Evolutionary conservation across 441 rosid species (phyloP), one percentile per base, ranked within the genome.

Genomic region (Isatis lusitanica): DNA sequence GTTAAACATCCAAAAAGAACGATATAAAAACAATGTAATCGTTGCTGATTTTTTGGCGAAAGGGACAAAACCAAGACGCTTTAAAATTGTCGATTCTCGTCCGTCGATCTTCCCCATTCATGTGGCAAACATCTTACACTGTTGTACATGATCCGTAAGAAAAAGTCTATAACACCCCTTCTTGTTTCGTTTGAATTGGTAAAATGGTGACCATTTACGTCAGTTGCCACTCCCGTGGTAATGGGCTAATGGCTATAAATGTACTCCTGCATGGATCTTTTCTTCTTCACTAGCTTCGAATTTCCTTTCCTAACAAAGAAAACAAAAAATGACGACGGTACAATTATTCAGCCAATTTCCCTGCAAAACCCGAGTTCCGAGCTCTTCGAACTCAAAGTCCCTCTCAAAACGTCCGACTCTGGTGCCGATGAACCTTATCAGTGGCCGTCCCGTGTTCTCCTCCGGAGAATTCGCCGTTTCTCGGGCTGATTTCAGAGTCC

Each of bases 321-420:
- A 9, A 31, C 24, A 47, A 66, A 50, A 16, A 39, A 90, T 90
- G 96, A 87, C 94, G 63, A 47, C 88, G 11, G 38, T 87, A 60
- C 81, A 78, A 13, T 84, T 84, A 44, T 59, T 80, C 72, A 76
- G 15, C 68, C 85, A 74, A 72, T 78, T 82, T 10, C 89, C 86
- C 4, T 82, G 90, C 84, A 75, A 71, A 68, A 55, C 80, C 38
- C 70, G 81, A 44, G 78, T 69, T 5, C 42, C 51, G 9, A 39
- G 46, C 52, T 63, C 80, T 7, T 2, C 72, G 1, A 64, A 30
- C 59, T 35, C 63, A 7, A 82, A 60, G 18, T 51, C 66, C 8
- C 1, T 50, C 31, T 18, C 84, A 0, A 81, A 67, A 0, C 57
- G 79, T 58, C 79, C 79, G 12, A 2, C 71, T 58, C 33, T 56